Percentiles rank a stretch among this genome's conserved stretches.
phyloP scores from a whole-genome alignment of 768 basidiomycete species.

The Mycena latifolia region DNA sequence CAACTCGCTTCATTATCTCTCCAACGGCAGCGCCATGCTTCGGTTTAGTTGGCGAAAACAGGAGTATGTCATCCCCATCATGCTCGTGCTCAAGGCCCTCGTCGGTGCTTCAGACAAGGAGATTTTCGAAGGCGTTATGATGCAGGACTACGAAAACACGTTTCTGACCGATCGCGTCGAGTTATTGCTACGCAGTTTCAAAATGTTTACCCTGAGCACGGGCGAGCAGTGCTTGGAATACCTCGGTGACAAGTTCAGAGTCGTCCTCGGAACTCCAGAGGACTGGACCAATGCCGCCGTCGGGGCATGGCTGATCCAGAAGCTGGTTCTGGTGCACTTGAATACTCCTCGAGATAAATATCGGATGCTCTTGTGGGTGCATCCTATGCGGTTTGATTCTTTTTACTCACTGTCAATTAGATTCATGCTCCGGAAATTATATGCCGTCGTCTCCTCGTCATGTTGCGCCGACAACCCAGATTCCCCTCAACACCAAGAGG shows the following conservation, averaged over 20 bases:
- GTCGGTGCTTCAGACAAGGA: slow-evolving; percentile 94
- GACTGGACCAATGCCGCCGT: slow-evolving; percentile 90
- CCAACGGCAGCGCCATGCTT: slow-evolving; percentile 96
- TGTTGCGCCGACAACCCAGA: slow-evolving; percentile 97
- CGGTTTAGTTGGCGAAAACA: slow-evolving; percentile 98
- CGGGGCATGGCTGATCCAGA: slow-evolving; percentile 86
- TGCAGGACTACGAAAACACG: slow-evolving; percentile 97
- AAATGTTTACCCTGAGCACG: slow-evolving; percentile 89
- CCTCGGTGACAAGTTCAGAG: slow-evolving; percentile 95
- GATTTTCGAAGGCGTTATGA: slow-evolving; percentile 95
- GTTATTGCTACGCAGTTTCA: slow-evolving; percentile 93
- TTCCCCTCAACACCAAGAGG: slow-evolving; percentile 98
- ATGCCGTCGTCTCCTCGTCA: slow-evolving; percentile 88
- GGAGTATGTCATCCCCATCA: slow-evolving; percentile 98
- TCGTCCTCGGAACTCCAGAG: slow-evolving; percentile 91
- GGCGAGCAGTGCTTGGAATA: slow-evolving; percentile 94
- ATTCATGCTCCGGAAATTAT: slow-evolving; percentile 98
- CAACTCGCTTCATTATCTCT: slow-evolving; percentile 97
- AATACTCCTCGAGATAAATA: slow-evolving; percentile 93
- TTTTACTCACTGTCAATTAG: slow-evolving; percentile 53
- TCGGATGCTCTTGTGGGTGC: slow-evolving; percentile 88
- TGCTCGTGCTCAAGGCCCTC: slow-evolving; percentile 95
- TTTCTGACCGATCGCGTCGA: slow-evolving; percentile 98
- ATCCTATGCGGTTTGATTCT: slow-evolving; percentile 1
- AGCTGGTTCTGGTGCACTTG: slow-evolving; percentile 92